A percentile compares a stretch with the other conserved stretches of the same genome.
phyloP scores from a whole-genome alignment of 164 flowering plant species.

The Vitis vinifera region ASM3070453v1 NC_081815.1:18831501-18832000 shows the following conservation, averaged over 20 bases:
- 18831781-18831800: conserved; percentile 62
- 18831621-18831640: conserved; percentile 67
- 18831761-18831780: conserved; percentile 61
- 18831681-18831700: conserved; percentile 80
- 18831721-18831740: conserved; percentile 58
- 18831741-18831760: conserved; percentile 55
- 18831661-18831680: conserved; percentile 82
- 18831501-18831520: conserved; percentile 53
- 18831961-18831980: conserved; percentile 50
- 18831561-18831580: conserved; percentile 75
- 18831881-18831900: conserved; percentile 70
- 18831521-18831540: conserved; percentile 88
- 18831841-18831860: conserved; percentile 81
- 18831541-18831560: conserved; percentile 73
- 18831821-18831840: conserved; percentile 83
- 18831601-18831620: conserved; percentile 79
- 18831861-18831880: conserved; percentile 70
- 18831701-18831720: conserved; percentile 87
- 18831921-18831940: conserved; percentile 61
- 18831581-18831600: conserved; percentile 68
- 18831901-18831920: conserved; percentile 59
- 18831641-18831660: conserved; percentile 93
- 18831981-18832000: conserved; percentile 57
- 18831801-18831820: conserved; percentile 82
- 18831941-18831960: conserved; percentile 60